Base-by-base conservation (phyloP, 331 rosid genomes). In the Rosa hybrid region DNA sequence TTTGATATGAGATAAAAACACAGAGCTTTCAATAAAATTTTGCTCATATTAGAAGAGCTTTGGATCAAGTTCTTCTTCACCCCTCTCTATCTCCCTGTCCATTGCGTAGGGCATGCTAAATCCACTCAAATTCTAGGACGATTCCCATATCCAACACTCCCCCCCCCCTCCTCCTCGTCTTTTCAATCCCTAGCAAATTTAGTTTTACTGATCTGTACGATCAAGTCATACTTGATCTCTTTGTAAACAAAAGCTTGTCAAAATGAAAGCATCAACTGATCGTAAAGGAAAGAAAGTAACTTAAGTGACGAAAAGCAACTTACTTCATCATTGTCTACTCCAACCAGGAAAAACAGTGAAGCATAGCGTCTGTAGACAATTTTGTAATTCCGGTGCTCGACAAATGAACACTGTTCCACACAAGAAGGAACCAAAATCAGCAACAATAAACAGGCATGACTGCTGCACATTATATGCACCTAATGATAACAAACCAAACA, bases 341-440 rank as follows among this genome's bases (percentile, higher is more conserved):
- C 99, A 74, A 96, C 99, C 50, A 96, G 90, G 87, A 96, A 96
- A 86, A 96, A 96, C 79, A 96, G 77, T 10, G 99, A 96, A 64
- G 97, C 99, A 72, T 96, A 96, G 82, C 98, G 98, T 74, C 99
- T 87, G 86, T 93, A 96, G 3, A 96, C 88, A 81, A 96, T 93
- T 88, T 93, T 96, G 90, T 96, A 96, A 86, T 93, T 96, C 80
- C 99, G 91, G 84, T 96, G 98, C 94, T 93, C 99, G 7, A 93
- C 99, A 82, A 96, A 96, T 21, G 98, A 96, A 88, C 99, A 96
- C 98, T 93, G 91, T 84, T 54, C 64, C 64, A 74, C 74, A 84
- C 17, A 64, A 78, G 77, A 64, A 63, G 27, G 87, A 2, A 70
- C 8, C 1, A 62, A 5, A 6, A 81, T 60, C 71, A 91, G 86